Evolutionary conservation across 2,329 filamentous ascomycete species (phyloP).

Genomic region (Scytalidium sp.): DNA sequence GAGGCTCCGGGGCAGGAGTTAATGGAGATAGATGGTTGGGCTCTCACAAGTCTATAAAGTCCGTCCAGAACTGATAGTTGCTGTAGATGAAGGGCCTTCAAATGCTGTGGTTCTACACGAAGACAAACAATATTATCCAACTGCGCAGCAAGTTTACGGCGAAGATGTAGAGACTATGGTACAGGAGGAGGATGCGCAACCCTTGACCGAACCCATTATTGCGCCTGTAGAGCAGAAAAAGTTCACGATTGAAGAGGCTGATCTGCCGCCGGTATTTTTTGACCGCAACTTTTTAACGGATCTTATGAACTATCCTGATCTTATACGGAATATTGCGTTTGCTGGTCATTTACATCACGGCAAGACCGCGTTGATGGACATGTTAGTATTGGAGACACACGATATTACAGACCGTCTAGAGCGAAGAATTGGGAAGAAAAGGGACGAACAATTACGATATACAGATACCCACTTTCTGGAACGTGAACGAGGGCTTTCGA

Average conservation of each 20-base stretch:
- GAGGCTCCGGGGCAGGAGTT: constrained; percentile 72
- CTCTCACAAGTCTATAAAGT: not conserved
- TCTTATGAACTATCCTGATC: constrained; percentile 92
- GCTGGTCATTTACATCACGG: constrained; percentile 95
- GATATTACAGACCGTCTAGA: constrained; percentile 77
- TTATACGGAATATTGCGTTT: constrained; percentile 88
- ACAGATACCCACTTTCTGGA: constrained; percentile 91
- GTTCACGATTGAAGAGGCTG: constrained; percentile 88
- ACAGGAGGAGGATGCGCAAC: constrained; percentile 95
- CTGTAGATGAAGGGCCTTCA: constrained; percentile 73
- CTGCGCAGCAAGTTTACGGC: constrained; percentile 94
- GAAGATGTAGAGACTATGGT: constrained; percentile 92
- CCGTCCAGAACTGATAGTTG: constrained; percentile 21
- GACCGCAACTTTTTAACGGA: constrained; percentile 92
- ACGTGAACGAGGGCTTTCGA: constrained; percentile 82
- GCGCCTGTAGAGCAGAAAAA: constrained; percentile 92
- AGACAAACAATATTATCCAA: constrained; percentile 99
- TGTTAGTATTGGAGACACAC: constrained; percentile 94
- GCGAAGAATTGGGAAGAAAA: constrained; percentile 74
- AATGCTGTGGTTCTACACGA: constrained; percentile 98
- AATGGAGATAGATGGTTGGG: constrained; percentile 85
- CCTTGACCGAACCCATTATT: constrained; percentile 88
- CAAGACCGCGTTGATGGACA: constrained; percentile 98
- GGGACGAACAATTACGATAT: constrained; percentile 89
- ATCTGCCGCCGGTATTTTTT: constrained; percentile 85